Percentiles rank a stretch among this genome's conserved stretches.
These are phyloP conservation scores for Paracamarosporium sp. DNA, from an alignment of 2,329 filamentous ascomycete genomes.

Conservation along the genomic window DNA sequence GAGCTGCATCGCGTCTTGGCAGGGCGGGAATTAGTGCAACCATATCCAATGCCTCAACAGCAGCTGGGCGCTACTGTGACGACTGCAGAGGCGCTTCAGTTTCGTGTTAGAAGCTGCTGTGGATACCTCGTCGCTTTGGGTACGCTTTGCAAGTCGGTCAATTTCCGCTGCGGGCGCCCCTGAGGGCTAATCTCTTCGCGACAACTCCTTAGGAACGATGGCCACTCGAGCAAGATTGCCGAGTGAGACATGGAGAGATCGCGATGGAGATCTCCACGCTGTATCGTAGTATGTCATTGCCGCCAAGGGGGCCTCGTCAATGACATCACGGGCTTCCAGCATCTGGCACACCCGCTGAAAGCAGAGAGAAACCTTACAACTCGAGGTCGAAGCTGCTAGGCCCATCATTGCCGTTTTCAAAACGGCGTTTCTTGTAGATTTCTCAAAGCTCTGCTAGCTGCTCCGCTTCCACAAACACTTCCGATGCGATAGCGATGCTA, in stretches of 20 bases:
- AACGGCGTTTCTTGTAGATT: not conserved
- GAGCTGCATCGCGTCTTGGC: constrained; percentile 26
- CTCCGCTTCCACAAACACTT: not conserved
- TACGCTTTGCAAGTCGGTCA: not conserved
- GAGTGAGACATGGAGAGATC: not conserved
- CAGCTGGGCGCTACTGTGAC: constrained; percentile 13
- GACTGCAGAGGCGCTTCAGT: not conserved
- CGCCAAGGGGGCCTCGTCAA: not conserved
- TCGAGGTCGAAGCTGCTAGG: not conserved
- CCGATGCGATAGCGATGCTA: not conserved
- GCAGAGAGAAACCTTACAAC: not conserved
- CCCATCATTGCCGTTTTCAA: not conserved
- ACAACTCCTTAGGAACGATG: not conserved
- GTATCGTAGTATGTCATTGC: not conserved
- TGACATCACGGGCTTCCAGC: not conserved
- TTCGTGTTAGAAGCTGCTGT: not conserved
- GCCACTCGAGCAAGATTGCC: not conserved
- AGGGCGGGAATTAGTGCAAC: constrained; percentile 17
- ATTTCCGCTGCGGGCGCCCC: not conserved
- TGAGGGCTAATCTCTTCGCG: too few species aligned
- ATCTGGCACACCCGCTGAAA: not conserved
- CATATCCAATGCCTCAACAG: constrained; percentile 12
- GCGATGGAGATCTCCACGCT: not conserved
- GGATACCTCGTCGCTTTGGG: not conserved
- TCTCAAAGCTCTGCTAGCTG: not conserved